Base-by-base conservation (phyloP, 192 early-diverging fungal species). In the Funneliformis geosporum region DNA sequence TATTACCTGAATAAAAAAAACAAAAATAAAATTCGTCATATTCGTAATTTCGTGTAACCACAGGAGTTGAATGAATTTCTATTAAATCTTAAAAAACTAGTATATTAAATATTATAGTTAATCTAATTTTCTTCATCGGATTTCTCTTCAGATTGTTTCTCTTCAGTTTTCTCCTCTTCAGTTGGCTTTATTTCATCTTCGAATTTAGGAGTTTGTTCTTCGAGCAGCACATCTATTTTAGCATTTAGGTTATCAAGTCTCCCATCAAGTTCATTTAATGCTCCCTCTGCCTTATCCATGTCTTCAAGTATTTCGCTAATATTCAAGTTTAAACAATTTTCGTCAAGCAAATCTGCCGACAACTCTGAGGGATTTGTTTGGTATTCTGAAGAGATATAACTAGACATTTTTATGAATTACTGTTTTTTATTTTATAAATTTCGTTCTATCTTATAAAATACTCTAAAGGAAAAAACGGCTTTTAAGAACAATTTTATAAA, bases 171-270 rank as follows among this genome's bases (percentile, higher is more conserved):
- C 21, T 55, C 50, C 18, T 44, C 43, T 44, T 14, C 6, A 55
- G 18, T 18, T 21, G 14, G 16, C 50, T 55, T 55, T 1, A 21
- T 55, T 55, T 55, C 50, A 55, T 55, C 47, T 55, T 55, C 47
- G 6, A 5, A 12, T 21, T 55, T 55, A 21, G 50, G 50, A 55
- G 50, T 18, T 55, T 55, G 50, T 7, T 55, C 50, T 21, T 55
- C 40, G 18, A 73, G n/a, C 12, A 73, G 0, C 16, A 43, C 70
- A 25, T 73, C 70, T 8, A 50, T 50, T 73, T 50, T 73, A 10
- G 70, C 70, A 73, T 73, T 43, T 8, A 73, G n/a, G 14, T 73
- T 50, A 50, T 73, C 23, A 73, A 73, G 70, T 27, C 70, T 43
- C 40, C 21, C 70, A 73, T 73, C 70, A 73, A 73, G 70, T n/a